phyloP scores from a whole-genome alignment of 192 early-diverging fungal species.

The Backusella tarrabulga region DNA sequence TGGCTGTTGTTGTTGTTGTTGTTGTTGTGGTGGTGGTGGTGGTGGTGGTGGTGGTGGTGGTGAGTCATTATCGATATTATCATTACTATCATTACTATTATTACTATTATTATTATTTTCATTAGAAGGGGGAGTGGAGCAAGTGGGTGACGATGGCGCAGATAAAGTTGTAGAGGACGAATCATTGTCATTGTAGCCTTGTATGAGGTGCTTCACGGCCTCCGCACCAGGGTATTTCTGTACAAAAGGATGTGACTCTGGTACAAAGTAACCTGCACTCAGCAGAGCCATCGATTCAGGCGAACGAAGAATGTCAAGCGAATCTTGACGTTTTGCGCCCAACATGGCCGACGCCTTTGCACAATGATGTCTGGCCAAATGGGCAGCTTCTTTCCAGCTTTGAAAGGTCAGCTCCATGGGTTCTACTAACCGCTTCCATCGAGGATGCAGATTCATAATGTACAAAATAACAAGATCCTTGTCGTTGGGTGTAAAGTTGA shows the following conservation, averaged over 20 bases:
- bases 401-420: constrained; percentile 4
- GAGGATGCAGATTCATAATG: constrained; percentile 21
- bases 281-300: neutral
- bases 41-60: neutral
- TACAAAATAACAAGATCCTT: constrained; percentile 19
- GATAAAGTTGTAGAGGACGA: neutral
- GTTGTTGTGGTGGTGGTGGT: neutral
- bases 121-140: neutral
- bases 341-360: constrained; percentile 4
- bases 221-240: neutral
- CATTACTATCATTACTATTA: neutral
- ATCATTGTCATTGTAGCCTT: neutral
- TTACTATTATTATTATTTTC: neutral
- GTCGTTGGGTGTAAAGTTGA: neutral
- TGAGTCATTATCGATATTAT: neutral
- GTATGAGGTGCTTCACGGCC: neutral
- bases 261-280: constrained; percentile 8
- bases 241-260: neutral
- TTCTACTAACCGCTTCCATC: constrained; percentile 23
- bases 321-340: constrained; percentile 1
- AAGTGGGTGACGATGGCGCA: neutral
- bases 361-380: constrained; percentile 9
- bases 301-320: neutral
- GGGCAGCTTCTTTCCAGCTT: neutral
- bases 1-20: neutral